phyloP scores from a whole-genome alignment of 768 basidiomycete genomes.

The Lentinula guzmanii region DNA sequence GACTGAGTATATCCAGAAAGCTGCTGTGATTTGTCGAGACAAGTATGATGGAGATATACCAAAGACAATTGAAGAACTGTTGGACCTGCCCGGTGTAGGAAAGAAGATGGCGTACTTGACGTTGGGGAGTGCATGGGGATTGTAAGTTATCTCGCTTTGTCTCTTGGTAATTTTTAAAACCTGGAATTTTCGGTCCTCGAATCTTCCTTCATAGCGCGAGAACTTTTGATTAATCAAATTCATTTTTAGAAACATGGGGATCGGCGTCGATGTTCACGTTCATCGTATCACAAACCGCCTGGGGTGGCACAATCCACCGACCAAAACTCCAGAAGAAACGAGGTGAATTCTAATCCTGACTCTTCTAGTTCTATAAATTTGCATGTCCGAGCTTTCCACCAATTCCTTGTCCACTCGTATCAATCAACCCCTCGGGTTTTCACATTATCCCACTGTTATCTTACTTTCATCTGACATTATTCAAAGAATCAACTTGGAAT shows the following conservation, averaged over 20 bases:
- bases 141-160: conserved; percentile 39
- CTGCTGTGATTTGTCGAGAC: conserved; percentile 63
- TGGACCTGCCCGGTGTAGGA: conserved; percentile 85
- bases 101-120: conserved; percentile 95
- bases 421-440: too few species aligned
- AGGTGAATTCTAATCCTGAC: conserved; percentile 35
- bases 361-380: too few species aligned
- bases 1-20: conserved; percentile 73
- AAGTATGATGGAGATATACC: conserved; percentile 83
- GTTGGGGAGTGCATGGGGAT: conserved; percentile 78
- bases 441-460: too few species aligned
- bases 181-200: background rate
- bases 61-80: conserved; percentile 81
- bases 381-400: too few species aligned
- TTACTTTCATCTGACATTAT: too few species aligned
- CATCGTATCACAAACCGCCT: conserved; percentile 92
- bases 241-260: conserved; percentile 66
- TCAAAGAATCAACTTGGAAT: conserved; percentile 66
- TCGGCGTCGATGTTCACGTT: conserved; percentile 95
- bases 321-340: conserved; percentile 85
- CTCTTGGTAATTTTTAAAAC: background rate
- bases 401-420: too few species aligned
- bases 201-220: background rate
- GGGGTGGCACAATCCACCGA: conserved; percentile 85
- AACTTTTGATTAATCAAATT: background rate